Evolutionary conservation across 2,329 filamentous ascomycete genomes (phyloP), one percentile per base, ranked within the genome.

Genomic region (Metarhizium guizhouense): DNA sequence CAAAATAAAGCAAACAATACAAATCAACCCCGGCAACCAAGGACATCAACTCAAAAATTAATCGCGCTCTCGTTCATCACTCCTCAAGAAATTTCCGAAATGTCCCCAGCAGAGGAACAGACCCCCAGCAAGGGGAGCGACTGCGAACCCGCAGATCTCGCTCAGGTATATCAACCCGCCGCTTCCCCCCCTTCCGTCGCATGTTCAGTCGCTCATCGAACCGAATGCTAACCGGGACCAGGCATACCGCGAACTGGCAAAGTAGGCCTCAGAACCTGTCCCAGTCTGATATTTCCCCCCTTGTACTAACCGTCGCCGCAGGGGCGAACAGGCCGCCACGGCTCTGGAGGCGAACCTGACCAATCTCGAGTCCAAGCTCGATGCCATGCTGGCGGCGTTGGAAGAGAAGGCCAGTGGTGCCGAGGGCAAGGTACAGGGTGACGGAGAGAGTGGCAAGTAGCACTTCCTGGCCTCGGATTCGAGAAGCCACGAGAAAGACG

Each of bases 271-370:
- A 29, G 5, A 8, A 8, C 47, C 2, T n/a, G 16, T 32, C 25
- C 30, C 30, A 14, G 16, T 16, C 13, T 13, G 5, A 11, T 8
- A 34, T 34, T 4, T 16, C 29, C 32, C 32, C 10, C 32, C 32
- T 6, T 5, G 29, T 20, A 49, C 25, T 49, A 40, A 34, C 36
- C 32, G 29, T 30, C 45, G 25, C 3, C 36, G 42, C 57, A 81
- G 78, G 62, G 81, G 80, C 61, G 81, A 84, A 58, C 75, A 80
- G 61, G 70, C 80, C 4, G 80, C 80, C 47, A 64, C 74, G 11
- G 73, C 72, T 34, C 74, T 84, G 18, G 81, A 84, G 63, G 70
- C 74, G 2, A 78, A 77, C 60, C 71, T 84, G 52, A 71, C 73
- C 8, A 75, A 63, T 38, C 71, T 84, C 20, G 80, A 83, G 66